Evolutionary conservation across 495 filamentous ascomycete species (phyloP), one percentile per base, ranked within the genome.

Genomic region (Aspergillus nidulans): DNA sequence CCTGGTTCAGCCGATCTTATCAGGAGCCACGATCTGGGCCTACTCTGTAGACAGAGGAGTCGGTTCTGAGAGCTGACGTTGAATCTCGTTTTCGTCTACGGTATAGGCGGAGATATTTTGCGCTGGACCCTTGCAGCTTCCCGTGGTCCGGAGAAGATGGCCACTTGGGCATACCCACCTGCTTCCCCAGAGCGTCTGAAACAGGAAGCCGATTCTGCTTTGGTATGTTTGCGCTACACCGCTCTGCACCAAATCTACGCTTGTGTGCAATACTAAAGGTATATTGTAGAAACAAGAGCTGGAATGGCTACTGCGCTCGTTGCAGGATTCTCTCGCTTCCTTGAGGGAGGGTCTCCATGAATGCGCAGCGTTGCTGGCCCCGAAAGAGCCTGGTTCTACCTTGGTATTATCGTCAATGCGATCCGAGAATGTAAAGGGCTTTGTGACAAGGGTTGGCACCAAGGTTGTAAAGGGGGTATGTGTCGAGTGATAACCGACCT

Each of bases 401-500:
- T 82, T 98, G 44, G 92, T 89, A 6, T 76, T 97, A 24, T 91
- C 88, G 49, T 94, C 91, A n/a, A 74, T 86, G 32, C 81, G 95
- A 16, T 90, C 87, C 43, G 94, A 98, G 74, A 83, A 79, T 56
- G 84, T 97, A 30, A 98, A 98, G 67, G 94, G 94, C 4, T 86
- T 89, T 67, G 81, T 97, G 47, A 97, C 92, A 0, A 82, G 90
- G 21, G 80, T 90, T 10, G 90, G 90, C 6, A 85, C 85, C 10
- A 78, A 82, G 34, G 81, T 95, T 28, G 83, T 90, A 30, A 89
- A 89, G 58, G 89, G 87, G 28, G 88, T 88, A 74, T 60, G 81
- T 81, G 23, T 18, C 24, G 15, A 25, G n/a, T 49, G 15, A 30
- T 19, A 25, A 40, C 19, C 5, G 18, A 47, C 7, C 13, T 45